These are phyloP conservation scores for Waltiozyma solani DNA, from an alignment of 1,139 yeast genomes.

Conservation along the genomic window DNA sequence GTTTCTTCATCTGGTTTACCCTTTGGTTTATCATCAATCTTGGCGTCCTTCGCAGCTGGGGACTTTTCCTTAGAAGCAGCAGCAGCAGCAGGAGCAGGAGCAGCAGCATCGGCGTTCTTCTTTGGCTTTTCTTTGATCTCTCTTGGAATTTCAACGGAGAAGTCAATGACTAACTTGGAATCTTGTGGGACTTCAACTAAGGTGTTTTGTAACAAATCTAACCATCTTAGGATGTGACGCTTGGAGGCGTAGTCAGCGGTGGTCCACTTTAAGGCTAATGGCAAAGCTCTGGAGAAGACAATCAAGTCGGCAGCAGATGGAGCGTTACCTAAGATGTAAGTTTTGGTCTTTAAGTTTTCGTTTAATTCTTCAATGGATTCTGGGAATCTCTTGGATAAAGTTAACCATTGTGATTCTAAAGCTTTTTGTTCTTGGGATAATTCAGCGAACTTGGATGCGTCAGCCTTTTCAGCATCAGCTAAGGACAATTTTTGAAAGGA, in stretches of 20 bases:
- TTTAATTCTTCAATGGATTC: slow-evolving; percentile 53
- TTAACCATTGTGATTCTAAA: slow-evolving; percentile 71
- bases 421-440: slow-evolving; percentile 45
- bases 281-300: slow-evolving; percentile 56
- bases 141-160: slow-evolving; percentile 55
- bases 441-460: slow-evolving; percentile 22
- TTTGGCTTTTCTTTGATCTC: slow-evolving; percentile 55
- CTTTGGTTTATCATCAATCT: slow-evolving; percentile 21
- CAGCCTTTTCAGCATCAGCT: slow-evolving; percentile 9
- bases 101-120: slow-evolving; percentile 28
- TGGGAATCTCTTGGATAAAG: slow-evolving; percentile 54
- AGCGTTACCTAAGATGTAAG: slow-evolving; percentile 58
- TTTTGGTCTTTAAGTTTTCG: slow-evolving; percentile 53
- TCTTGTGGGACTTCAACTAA: slow-evolving; percentile 42
- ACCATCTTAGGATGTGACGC: slow-evolving; percentile 91
- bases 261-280: slow-evolving; percentile 47
- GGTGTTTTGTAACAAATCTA: slow-evolving; percentile 70
- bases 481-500: slow-evolving; percentile 10
- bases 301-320: slow-evolving; percentile 62
- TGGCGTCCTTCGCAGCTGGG: slow-evolving; percentile 18
- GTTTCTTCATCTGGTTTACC: slow-evolving; percentile 52
- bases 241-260: slow-evolving; percentile 37
- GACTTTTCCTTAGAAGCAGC: slow-evolving; percentile 20
- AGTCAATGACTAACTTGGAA: slow-evolving; percentile 45
- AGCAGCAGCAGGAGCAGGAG: slow-evolving; percentile 20